These are phyloP conservation scores for Rhodotorula babjevae DNA, from an alignment of 768 basidiomycete species.

Conservation along the genomic window DNA sequence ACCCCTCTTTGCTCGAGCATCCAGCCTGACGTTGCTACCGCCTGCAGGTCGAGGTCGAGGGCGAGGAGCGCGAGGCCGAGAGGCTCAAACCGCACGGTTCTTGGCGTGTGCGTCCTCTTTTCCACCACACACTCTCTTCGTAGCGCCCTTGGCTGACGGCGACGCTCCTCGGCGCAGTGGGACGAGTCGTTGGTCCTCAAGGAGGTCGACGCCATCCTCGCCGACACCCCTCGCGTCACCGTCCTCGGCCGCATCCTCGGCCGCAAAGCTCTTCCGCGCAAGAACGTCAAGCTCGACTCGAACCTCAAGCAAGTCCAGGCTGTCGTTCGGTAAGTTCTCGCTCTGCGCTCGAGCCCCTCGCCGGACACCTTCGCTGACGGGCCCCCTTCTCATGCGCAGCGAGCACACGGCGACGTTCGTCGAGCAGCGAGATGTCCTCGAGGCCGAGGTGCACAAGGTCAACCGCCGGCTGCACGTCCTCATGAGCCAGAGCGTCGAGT, in stretches of 20 bases:
- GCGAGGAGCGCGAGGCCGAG: slow-evolving; percentile 23
- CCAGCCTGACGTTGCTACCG: accelerated
- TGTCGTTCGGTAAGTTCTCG: slow-evolving; percentile 24
- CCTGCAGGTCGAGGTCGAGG: slow-evolving; percentile 18
- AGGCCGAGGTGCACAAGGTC: slow-evolving; percentile 6
- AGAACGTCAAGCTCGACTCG: neutral
- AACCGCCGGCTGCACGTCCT: slow-evolving; percentile 17
- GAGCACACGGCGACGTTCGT: slow-evolving; percentile 77
- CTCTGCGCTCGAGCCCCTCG: too few species aligned
- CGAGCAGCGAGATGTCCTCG: slow-evolving; percentile 69
- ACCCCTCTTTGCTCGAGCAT: too few species aligned
- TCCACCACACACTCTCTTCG: neutral
- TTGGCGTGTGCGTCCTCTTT: slow-evolving; percentile 14
- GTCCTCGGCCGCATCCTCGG: slow-evolving; percentile 12
- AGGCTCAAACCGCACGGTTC: slow-evolving; percentile 21
- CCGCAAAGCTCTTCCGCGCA: slow-evolving; percentile 2
- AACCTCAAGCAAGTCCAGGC: slow-evolving; percentile 15
- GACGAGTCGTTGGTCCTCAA: slow-evolving; percentile 17
- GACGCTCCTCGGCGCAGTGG: slow-evolving; percentile 14
- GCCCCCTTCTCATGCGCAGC: too few species aligned
- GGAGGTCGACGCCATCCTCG: slow-evolving; percentile 22
- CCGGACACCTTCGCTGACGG: too few species aligned
- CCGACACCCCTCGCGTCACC: neutral
- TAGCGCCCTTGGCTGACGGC: neutral
- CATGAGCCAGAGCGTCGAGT: slow-evolving; percentile 10